Base-by-base conservation (phyloP, 345 rosid species). In the Stellera chamaejasme region DNA sequence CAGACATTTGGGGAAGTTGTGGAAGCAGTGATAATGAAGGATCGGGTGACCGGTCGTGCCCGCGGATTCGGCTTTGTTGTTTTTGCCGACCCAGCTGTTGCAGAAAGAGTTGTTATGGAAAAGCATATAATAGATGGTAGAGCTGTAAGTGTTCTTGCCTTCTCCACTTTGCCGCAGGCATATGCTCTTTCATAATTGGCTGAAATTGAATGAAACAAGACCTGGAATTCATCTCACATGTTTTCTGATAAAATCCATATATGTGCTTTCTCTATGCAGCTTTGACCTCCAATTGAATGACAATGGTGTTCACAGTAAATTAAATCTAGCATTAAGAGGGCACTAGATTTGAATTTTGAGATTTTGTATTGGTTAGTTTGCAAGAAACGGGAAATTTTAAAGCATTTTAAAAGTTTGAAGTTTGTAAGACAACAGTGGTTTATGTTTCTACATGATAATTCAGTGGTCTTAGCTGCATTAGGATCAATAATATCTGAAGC, bases 11-110 rank as follows among this genome's bases (percentile, higher is more conserved):
- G 96, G 45, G 90, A 83, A 52, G 91, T 91, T 61, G 43, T 73
- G 43, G 96, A 91, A 74, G 88, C 92, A 43, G 96, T 91, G 50
- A 82, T 91, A 48, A 88, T 91, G 96, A 88, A 82, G 79, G 96
- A 88, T 78, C 82, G 98, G 44, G 79, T 90, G 62, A 88, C 96
- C 0, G 96, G 96, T 56, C 92, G 96, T 69, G 96, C 92, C 54
- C 92, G 98, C 36, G 98, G 98, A 11, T 91, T 91, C 28, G 98
- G 98, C 48, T 91, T 91, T 61, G 70, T 91, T 59, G 95, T 85
- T 66, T 91, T 85, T 65, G 80, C 86, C 26, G 92, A 88, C 52
- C 92, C 96, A 4, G 69, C 67, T 69, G 80, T 82, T 63, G 95
- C 96, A 25, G 95, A 85, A 70, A 72, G 84, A 70, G 88, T 91